Base-by-base conservation (phyloP, 768 basidiomycete genomes). In the Psilocybe cyanescens region DNA sequence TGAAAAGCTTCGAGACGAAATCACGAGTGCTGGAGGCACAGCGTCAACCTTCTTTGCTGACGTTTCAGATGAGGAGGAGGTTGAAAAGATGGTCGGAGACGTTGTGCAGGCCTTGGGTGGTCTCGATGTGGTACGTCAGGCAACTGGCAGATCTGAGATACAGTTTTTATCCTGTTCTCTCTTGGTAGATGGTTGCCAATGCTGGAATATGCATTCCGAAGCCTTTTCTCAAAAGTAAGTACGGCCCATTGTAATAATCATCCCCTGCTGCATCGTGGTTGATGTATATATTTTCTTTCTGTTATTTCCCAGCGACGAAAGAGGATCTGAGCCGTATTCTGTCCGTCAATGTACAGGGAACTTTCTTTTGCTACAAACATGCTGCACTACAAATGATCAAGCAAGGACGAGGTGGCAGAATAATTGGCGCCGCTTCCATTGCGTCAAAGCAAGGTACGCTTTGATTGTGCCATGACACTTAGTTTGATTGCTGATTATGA, bases 91-190 rank as follows among this genome's bases (percentile, higher is more conserved):
- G 71, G 69, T 86, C 2, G 70, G 68, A 5, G 63, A 66, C 8
- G 67, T 71, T 1, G 73, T 69, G 3, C 50, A 68, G 9, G 55
- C 53, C 77, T 70, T 83, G 6, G 84, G 83, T 2, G 67, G 78
- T 1, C 61, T 86, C 19, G 81, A 84, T 58, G 81, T 83, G 16
- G 84, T 83, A 50, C 60, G 83, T 62, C 1, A n/a, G 0, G n/a
- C 31, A 8, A 12, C n/a, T 1, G 4, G 5, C 14, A 16, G 41
- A 16, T 44, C 14, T 12, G 41, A 8, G 11, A 44, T 5, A 11
- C n/a, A 44, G 14, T 44, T 12, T 14, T 44, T 11, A 17, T 8
- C 11, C 45, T 47, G 19, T 3, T 11, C 28, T 30, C 19, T 45
- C 29, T 48, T 24, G 44, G 12, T 57, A 78, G 77, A 78, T 81